Percentiles rank a stretch among this genome's conserved stretches.
Conservation (phyloP, 495 filamentous ascomycete genomes). For the Amniculicola lignicola region DNA sequence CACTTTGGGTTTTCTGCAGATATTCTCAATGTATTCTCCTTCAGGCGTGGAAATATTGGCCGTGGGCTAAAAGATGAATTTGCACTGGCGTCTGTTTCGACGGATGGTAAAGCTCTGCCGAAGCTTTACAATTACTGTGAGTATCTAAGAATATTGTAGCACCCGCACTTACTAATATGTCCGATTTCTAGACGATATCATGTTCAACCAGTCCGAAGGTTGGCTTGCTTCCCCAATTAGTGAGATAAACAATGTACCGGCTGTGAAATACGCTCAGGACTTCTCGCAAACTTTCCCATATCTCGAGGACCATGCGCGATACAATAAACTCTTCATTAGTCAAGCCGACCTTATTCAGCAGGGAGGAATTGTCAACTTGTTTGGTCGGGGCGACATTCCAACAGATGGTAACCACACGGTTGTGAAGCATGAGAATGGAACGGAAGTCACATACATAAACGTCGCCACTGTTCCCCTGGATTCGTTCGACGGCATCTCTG, state of each 20-base stretch:
- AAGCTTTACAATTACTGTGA: slow-evolving; percentile 29
- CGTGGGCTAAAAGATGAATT: slow-evolving; percentile 20
- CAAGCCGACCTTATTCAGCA: slow-evolving; percentile 29
- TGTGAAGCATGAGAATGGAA: slow-evolving; percentile 47
- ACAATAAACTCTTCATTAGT: slow-evolving; percentile 49
- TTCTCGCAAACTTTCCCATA: slow-evolving; percentile 37
- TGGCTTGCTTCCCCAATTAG: slow-evolving; percentile 22
- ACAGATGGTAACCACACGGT: slow-evolving; percentile 39
- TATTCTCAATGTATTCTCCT: slow-evolving; percentile 22
- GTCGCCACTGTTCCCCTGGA: slow-evolving; percentile 37
- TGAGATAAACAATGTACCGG: slow-evolving; percentile 43
- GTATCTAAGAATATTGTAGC: background rate
- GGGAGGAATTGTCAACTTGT: background rate
- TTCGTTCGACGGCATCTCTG: slow-evolving; percentile 18
- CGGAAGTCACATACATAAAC: slow-evolving; percentile 39
- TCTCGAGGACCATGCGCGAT: slow-evolving; percentile 50
- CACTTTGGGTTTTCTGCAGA: slow-evolving; percentile 45
- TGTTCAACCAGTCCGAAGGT: slow-evolving; percentile 12
- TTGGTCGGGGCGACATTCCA: background rate
- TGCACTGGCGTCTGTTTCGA: slow-evolving; percentile 29
- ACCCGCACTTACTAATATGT: background rate
- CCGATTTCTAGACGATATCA: slow-evolving; percentile 16
- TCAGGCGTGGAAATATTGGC: slow-evolving; percentile 20
- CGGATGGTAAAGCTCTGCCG: slow-evolving; percentile 26
- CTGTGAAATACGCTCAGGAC: slow-evolving; percentile 37